Evolutionary conservation across 2,329 filamentous ascomycete species (phyloP).

Genomic region (Penicillium sp.): DNA sequence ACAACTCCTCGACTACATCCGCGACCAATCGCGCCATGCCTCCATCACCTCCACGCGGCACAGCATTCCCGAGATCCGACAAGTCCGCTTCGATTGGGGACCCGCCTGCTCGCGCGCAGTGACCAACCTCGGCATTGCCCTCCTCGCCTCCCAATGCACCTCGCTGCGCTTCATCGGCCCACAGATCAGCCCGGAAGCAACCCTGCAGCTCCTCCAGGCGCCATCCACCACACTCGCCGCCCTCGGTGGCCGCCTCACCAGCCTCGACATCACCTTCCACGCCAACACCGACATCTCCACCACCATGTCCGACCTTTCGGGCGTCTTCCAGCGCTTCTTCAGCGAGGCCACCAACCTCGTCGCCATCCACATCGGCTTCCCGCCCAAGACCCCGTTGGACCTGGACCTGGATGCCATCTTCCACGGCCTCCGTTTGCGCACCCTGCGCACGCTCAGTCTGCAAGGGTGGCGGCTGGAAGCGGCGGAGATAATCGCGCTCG

Average conservation of each 20-base stretch:
- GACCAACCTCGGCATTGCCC: conserved; percentile 56
- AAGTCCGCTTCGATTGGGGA: conserved; percentile 58
- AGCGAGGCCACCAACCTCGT: conserved; percentile 58
- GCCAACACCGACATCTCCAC: conserved; percentile 56
- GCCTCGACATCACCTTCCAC: conserved; percentile 63
- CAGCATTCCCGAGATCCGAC: no score
- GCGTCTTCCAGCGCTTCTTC: conserved; percentile 58
- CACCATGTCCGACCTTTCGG: conserved; percentile 57
- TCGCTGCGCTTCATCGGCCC: conserved; percentile 61
- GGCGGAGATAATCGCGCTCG: conserved; percentile 59
- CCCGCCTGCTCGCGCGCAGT: conserved; percentile 62
- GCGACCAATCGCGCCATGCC: conserved; percentile 44
- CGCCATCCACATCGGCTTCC: conserved; percentile 64
- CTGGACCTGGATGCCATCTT: conserved; percentile 61
- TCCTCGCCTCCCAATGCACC: conserved; percentile 56
- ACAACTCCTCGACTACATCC: conserved; percentile 52
- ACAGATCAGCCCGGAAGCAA: conserved; percentile 60
- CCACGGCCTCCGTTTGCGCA: conserved; percentile 60
- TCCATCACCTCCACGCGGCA: conserved; percentile 20
- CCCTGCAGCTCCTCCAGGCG: conserved; percentile 50
- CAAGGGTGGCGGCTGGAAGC: conserved; percentile 62
- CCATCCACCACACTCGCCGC: conserved; percentile 50
- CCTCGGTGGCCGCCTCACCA: conserved; percentile 57
- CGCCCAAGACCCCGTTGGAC: conserved; percentile 55
- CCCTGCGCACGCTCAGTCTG: conserved; percentile 62